Percentiles rank a stretch among this genome's conserved stretches.
phyloP scores from a whole-genome alignment of 805 yeast genomes.

The Kodamaea fukazawae region DNA sequence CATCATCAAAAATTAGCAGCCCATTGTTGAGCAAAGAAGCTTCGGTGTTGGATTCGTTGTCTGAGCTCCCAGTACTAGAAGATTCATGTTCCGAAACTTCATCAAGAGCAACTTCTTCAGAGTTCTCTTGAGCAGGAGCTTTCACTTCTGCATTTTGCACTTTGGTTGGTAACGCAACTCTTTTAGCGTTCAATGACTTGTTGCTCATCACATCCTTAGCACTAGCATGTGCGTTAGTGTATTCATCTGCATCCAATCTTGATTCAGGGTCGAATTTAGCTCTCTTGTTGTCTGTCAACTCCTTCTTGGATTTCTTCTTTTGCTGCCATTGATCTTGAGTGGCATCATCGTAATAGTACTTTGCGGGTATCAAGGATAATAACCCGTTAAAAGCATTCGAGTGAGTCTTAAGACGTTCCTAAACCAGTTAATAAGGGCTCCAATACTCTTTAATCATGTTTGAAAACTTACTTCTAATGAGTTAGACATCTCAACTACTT shows the following conservation, averaged over 20 bases:
- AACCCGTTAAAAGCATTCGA: constrained; percentile 85
- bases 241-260: constrained; percentile 42
- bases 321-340: constrained; percentile 89
- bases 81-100: constrained; percentile 14
- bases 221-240: constrained; percentile 38
- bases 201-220: constrained; percentile 62
- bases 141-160: constrained; percentile 10
- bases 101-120: constrained; percentile 16
- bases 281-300: constrained; percentile 56
- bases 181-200: constrained; percentile 53
- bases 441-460: not conserved
- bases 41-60: constrained; percentile 1
- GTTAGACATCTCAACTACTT: constrained; percentile 44
- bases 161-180: constrained; percentile 38
- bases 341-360: constrained; percentile 88
- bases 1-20: constrained; percentile 65
- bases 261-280: constrained; percentile 73
- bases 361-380: constrained; percentile 88
- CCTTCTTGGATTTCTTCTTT: constrained; percentile 70
- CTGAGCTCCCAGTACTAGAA: not conserved
- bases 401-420: constrained; percentile 77
- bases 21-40: constrained; percentile 15
- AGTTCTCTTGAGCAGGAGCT: constrained; percentile 18
- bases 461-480: constrained; percentile 53
- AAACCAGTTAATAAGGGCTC: constrained; percentile 21